A percentile compares a stretch with the other conserved stretches of the same genome.
Evolutionary conservation across 805 yeast species (phyloP).

Genomic region (Metschnikowia matae): DNA sequence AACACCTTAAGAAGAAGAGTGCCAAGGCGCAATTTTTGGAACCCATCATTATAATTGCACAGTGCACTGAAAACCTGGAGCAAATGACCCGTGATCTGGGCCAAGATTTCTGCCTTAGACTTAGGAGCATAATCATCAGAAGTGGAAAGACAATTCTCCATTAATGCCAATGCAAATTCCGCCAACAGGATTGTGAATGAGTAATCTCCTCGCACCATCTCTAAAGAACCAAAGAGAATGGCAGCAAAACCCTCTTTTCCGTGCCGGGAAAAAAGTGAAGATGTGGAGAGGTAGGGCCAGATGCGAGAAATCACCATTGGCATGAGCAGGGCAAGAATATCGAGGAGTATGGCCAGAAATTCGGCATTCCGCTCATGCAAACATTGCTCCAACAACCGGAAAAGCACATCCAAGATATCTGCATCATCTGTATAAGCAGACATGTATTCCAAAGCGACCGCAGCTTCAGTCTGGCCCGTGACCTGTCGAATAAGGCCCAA

Average conservation of each 20-base stretch:
- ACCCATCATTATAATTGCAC: conserved; percentile 59
- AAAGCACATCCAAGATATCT: conserved; percentile 58
- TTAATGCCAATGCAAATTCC: conserved; percentile 50
- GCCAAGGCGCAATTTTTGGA: conserved; percentile 62
- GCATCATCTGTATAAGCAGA: conserved; percentile 49
- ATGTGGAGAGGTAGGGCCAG: conserved; percentile 73
- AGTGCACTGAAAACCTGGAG: conserved; percentile 66
- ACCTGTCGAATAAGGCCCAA: conserved; percentile 49
- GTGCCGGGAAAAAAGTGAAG: conserved; percentile 58
- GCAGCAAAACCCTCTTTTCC: conserved; percentile 61
- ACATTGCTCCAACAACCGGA: conserved; percentile 65
- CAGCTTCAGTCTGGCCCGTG: conserved; percentile 28
- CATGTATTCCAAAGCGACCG: conserved; percentile 34
- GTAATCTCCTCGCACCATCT: conserved; percentile 64
- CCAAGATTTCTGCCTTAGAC: conserved; percentile 51
- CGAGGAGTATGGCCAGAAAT: conserved; percentile 42
- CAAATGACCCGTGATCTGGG: conserved; percentile 50
- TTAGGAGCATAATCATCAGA: conserved; percentile 29
- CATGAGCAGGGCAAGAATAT: conserved; percentile 47
- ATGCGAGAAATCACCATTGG: conserved; percentile 58
- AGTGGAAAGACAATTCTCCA: conserved; percentile 45
- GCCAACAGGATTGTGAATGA: conserved; percentile 58
- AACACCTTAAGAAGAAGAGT: conserved; percentile 51
- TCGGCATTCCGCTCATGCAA: conserved; percentile 51
- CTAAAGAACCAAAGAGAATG: conserved; percentile 64